These are phyloP conservation scores for Phytopythium delawarense DNA, from an alignment of 352 stramenopile species.

Conservation along the genomic window DNA sequence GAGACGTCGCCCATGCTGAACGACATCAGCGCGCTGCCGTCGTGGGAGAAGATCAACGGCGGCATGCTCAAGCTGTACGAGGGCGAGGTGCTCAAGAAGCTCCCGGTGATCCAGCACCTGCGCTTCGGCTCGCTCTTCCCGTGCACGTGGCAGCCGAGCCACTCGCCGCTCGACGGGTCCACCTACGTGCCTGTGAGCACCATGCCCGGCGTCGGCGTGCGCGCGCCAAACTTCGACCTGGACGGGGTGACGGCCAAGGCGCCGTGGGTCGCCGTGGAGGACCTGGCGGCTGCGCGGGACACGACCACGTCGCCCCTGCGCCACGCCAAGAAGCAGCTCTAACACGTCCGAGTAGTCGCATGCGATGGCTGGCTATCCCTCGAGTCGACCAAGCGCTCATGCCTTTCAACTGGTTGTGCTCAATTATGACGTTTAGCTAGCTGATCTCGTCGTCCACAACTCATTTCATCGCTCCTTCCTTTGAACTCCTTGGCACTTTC, in stretches of 20 bases:
- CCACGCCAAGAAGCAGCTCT: slow-evolving; percentile 23
- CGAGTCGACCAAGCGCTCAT: background rate
- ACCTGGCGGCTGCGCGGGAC: slow-evolving; percentile 35
- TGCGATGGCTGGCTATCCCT: too few relatives aligned
- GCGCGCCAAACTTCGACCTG: slow-evolving; percentile 66
- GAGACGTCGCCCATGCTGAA: slow-evolving; percentile 94
- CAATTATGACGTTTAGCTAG: background rate
- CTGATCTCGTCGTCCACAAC: background rate
- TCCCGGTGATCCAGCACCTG: slow-evolving; percentile 98
- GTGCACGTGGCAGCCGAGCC: slow-evolving; percentile 73
- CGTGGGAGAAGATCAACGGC: slow-evolving; percentile 91
- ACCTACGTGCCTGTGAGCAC: slow-evolving; percentile 57
- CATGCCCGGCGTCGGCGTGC: slow-evolving; percentile 52
- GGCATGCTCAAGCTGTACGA: slow-evolving; percentile 90
- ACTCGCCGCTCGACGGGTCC: slow-evolving; percentile 37
- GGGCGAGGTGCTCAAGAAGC: slow-evolving; percentile 97
- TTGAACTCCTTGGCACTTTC: background rate
- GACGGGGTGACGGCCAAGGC: slow-evolving; percentile 53
- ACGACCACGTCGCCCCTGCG: slow-evolving; percentile 44
- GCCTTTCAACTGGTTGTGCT: background rate
- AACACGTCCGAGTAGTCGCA: background rate
- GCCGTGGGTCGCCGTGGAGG: slow-evolving; percentile 64
- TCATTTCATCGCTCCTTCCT: background rate
- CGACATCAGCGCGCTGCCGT: slow-evolving; percentile 86
- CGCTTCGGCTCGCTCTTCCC: slow-evolving; percentile 94